Conservation (phyloP, 2,329 filamentous ascomycete genomes). For the Ophiostoma ulmi region DNA sequence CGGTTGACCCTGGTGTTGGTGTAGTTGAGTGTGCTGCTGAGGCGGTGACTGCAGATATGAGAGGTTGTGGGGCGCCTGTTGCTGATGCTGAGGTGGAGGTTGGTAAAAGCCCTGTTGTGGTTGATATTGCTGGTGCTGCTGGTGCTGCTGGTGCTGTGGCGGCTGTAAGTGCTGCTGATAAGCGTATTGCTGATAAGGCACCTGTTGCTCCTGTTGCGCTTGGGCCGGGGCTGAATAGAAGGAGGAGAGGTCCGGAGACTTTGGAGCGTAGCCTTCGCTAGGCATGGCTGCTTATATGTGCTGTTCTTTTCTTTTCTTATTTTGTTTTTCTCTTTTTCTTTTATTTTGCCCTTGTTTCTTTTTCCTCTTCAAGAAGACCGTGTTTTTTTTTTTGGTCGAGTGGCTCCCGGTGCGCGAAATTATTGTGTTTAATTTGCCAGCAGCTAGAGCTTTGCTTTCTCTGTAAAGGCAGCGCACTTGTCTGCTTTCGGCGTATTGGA, state of each 20-base stretch:
- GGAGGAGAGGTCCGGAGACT: constrained; percentile 55
- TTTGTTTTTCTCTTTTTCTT: constrained; percentile 9
- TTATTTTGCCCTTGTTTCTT: constrained; percentile 15
- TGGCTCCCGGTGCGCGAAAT: constrained; percentile 18
- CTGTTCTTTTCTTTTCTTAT: neutral
- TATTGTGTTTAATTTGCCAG: constrained; percentile 15
- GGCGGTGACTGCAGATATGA: constrained; percentile 24
- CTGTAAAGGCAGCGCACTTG: constrained; percentile 12
- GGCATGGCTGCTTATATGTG: constrained; percentile 39
- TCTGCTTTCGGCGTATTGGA: constrained; percentile 20
- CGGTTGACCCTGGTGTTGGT: neutral
- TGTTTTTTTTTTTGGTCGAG: neutral
- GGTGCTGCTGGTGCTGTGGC: constrained; percentile 21
- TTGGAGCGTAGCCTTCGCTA: constrained; percentile 51
- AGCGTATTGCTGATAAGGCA: constrained; percentile 30
- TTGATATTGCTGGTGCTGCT: neutral
- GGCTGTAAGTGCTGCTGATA: constrained; percentile 28
- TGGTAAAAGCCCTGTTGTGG: constrained; percentile 25
- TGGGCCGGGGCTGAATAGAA: constrained; percentile 42
- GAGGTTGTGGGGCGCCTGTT: constrained; percentile 19
- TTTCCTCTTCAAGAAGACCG: constrained; percentile 3
- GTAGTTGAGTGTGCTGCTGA: constrained; percentile 27
- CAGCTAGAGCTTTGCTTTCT: neutral
- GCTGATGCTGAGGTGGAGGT: constrained; percentile 19
- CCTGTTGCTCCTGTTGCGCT: constrained; percentile 30